These are phyloP conservation scores for Geranium incanum DNA, from an alignment of 441 rosid genomes.

Conservation along the genomic window DNA sequence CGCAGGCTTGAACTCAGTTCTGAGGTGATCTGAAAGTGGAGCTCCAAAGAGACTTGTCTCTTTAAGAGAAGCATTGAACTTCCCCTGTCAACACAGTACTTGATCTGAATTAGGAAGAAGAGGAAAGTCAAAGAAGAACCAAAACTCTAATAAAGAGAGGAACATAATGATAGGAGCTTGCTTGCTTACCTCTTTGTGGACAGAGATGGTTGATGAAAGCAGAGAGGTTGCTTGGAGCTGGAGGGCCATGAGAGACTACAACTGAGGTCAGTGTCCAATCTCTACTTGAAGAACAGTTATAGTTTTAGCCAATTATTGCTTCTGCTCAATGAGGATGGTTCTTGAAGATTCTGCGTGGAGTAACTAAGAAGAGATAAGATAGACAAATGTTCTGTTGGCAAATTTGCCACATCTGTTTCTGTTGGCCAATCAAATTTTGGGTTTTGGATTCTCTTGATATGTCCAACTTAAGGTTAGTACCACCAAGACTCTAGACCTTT, in stretches of 20 bases:
- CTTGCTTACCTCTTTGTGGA: slow-evolving; percentile 41
- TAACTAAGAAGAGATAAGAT: slow-evolving; percentile 10
- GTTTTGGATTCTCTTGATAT: slow-evolving; percentile 29
- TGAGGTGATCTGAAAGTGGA: slow-evolving; percentile 55
- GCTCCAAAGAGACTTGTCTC: slow-evolving; percentile 72
- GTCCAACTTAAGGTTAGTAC: not conserved
- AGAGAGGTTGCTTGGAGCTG: slow-evolving; percentile 35
- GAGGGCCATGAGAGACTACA: slow-evolving; percentile 37
- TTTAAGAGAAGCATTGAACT: slow-evolving; percentile 48
- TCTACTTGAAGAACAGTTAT: not conserved
- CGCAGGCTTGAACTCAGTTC: slow-evolving; percentile 43
- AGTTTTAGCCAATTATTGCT: not conserved
- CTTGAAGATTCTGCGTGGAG: not conserved
- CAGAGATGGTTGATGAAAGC: slow-evolving; percentile 42
- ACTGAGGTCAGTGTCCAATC: not conserved
- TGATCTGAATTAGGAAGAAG: not conserved
- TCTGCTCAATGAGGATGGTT: not conserved
- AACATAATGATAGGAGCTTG: not conserved
- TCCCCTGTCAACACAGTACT: slow-evolving; percentile 41
- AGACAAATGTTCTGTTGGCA: slow-evolving; percentile 25
- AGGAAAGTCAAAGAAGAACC: not conserved
- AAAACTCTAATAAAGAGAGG: not conserved
- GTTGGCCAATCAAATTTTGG: slow-evolving; percentile 34
- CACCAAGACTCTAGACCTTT: not conserved
- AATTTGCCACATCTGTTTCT: slow-evolving; percentile 21